Evolutionary conservation across 345 rosid genomes (phyloP).

Genomic region (Citrus cavaleriei): DNA sequence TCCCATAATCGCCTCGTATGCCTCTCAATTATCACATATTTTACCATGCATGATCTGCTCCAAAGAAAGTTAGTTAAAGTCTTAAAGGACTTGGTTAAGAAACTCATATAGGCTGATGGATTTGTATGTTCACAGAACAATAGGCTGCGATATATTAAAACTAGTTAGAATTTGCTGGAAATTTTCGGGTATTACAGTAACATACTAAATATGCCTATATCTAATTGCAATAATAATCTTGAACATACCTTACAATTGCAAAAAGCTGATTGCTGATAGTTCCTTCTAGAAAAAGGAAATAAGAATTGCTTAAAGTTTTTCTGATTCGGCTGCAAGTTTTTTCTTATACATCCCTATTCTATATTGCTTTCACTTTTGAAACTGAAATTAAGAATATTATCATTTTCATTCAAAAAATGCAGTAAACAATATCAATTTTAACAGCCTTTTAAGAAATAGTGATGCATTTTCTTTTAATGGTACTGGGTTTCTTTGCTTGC

Average conservation of each 20-base stretch:
- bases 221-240: not conserved
- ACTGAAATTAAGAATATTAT: not conserved
- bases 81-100: not conserved
- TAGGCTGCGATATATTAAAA: not conserved
- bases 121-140: not conserved
- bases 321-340: not conserved
- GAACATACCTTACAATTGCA: not conserved
- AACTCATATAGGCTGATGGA: not conserved
- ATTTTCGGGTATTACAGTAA: not conserved
- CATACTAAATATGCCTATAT: not conserved
- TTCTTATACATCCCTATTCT: not conserved
- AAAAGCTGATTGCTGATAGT: not conserved
- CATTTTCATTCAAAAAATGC: not conserved
- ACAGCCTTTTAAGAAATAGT: not conserved
- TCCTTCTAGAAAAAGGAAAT: not conserved
- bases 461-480: not conserved
- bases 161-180: not conserved
- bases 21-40: not conserved
- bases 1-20: not conserved
- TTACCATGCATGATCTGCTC: not conserved
- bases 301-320: not conserved
- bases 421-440: not conserved
- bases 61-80: not conserved
- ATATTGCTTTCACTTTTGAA: not conserved
- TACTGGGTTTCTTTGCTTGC: constrained; percentile 11